Evolutionary conservation across 352 stramenopile genomes (phyloP).

Genomic region (Peronospora belbahrii): DNA sequence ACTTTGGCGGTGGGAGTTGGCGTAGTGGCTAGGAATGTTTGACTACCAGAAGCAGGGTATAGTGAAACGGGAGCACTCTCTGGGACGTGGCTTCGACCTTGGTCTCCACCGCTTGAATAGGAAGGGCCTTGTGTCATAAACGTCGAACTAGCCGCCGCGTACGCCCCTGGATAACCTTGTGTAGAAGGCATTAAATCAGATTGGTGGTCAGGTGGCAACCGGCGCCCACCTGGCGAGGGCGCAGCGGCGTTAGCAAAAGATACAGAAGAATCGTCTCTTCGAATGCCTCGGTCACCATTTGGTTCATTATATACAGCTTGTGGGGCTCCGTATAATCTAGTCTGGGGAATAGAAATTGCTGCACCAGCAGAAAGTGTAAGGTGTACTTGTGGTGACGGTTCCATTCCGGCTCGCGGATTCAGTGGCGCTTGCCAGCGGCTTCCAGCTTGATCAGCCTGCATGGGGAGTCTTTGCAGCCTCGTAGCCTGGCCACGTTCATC

Average conservation of each 20-base stretch:
- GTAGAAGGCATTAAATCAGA: background rate
- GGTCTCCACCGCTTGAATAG: constrained; percentile 12
- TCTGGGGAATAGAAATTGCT: constrained; percentile 28
- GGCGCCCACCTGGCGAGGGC: constrained; percentile 15
- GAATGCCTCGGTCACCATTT: constrained; percentile 39
- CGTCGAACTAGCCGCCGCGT: constrained; percentile 10
- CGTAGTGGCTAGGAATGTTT: constrained; percentile 11
- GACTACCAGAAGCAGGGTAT: constrained; percentile 15
- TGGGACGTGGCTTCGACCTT: constrained; percentile 19
- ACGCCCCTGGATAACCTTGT: constrained; percentile 16
- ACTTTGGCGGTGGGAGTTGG: constrained; percentile 9
- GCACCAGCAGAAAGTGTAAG: constrained; percentile 20
- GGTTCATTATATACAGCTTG: constrained; percentile 55
- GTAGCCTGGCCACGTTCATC: constrained; percentile 45
- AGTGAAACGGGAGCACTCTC: constrained; percentile 13
- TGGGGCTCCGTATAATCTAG: constrained; percentile 52
- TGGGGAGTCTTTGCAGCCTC: constrained; percentile 11
- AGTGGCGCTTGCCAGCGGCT: constrained; percentile 24
- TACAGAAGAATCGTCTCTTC: constrained; percentile 36
- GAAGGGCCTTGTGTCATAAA: constrained; percentile 16
- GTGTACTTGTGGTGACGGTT: constrained; percentile 14
- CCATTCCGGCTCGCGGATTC: constrained; percentile 11
- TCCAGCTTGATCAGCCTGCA: constrained; percentile 15
- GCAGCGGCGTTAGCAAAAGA: constrained; percentile 38
- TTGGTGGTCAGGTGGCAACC: constrained; percentile 12